A percentile compares a stretch with the other conserved stretches of the same genome.
Evolutionary conservation across 768 basidiomycete species (phyloP).

Genomic region (Termitomyces sp.): DNA sequence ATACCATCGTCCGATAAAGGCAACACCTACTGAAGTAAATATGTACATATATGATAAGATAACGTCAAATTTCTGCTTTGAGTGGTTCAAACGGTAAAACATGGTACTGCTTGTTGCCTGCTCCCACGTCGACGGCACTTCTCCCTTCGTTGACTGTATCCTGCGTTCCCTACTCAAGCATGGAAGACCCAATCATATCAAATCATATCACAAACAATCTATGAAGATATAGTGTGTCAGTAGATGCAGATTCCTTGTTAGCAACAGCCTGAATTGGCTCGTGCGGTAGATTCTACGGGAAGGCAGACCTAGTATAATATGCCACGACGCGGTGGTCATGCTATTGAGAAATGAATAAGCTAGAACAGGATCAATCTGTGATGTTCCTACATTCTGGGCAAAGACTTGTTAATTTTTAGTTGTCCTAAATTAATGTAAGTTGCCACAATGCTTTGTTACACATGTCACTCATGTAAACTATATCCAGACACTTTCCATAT

Average conservation of each 20-base stretch:
- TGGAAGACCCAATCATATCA: neutral
- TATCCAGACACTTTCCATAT: constrained; percentile 1
- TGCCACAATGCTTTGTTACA: too few species aligned
- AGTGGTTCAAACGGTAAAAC: neutral
- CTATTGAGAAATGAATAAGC: neutral
- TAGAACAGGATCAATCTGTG: constrained; percentile 32
- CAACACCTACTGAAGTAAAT: too few species aligned
- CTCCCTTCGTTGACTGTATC: neutral
- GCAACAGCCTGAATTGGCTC: neutral
- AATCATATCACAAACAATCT: neutral
- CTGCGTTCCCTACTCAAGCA: neutral
- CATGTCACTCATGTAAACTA: neutral
- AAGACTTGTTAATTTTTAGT: constrained; percentile 4
- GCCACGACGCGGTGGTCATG: neutral
- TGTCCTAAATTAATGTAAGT: neutral
- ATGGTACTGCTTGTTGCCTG: constrained; percentile 1
- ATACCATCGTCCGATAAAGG: too few species aligned
- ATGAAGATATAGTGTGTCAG: neutral
- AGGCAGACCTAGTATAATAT: neutral
- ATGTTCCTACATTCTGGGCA: constrained; percentile 37
- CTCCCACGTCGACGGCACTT: neutral
- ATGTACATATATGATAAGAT: too few species aligned
- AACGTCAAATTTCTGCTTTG: too few species aligned
- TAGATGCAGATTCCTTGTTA: neutral
- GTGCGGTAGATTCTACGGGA: neutral